Base-by-base conservation (phyloP, 495 filamentous ascomycete genomes). In the Xylaria bambusicola region DNA sequence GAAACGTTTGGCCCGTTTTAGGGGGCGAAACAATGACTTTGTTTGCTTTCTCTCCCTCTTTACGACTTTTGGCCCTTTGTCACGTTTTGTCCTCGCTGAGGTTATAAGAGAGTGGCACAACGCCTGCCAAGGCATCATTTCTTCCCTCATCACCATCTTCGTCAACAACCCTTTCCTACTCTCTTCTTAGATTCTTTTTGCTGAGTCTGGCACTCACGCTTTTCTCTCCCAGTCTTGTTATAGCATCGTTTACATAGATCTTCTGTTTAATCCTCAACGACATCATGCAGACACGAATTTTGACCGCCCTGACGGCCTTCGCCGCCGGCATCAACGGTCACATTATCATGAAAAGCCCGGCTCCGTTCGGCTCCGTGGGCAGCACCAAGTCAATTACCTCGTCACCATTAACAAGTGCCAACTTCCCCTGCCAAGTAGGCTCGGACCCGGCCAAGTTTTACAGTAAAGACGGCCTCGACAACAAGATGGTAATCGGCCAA, bases 361-460 rank as follows among this genome's bases (percentile, higher is more conserved):
- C 80, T 33, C 92, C 92, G 1, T 96, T 82, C 61, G 77, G 84
- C 38, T 80, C 81, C 68, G 62, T 67, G 0, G 63, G 58, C 12
- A 68, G 71, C 20, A 59, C 66, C 51, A 71, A 75, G 58, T 49
- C 62, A n/a, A 47, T 29, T 1, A 61, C 61, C 36, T 86, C 81
- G 68, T 79, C 77, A 1, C 92, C 94, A 15, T 77, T 95, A 0
- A 65, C 76, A 24, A 88, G 89, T 12, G 74, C 68, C 36, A 80
- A 96, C 72, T 98, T 85, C 70, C 93, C 93, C 0, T 97, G 93
- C 82, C 89, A 94, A 73, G 61, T 75, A 5, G 61, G 61, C 27
- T 59, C 69, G 4, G 61, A 69, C 35, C 66, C 66, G 13, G 56
- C 66, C 5, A 79, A 73, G n/a, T 73, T 66, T 46, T 80, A 77